Evolutionary conservation across 495 filamentous ascomycete genomes (phyloP), one percentile per base, ranked within the genome.

Genomic region (Aeminium ludgeri): DNA sequence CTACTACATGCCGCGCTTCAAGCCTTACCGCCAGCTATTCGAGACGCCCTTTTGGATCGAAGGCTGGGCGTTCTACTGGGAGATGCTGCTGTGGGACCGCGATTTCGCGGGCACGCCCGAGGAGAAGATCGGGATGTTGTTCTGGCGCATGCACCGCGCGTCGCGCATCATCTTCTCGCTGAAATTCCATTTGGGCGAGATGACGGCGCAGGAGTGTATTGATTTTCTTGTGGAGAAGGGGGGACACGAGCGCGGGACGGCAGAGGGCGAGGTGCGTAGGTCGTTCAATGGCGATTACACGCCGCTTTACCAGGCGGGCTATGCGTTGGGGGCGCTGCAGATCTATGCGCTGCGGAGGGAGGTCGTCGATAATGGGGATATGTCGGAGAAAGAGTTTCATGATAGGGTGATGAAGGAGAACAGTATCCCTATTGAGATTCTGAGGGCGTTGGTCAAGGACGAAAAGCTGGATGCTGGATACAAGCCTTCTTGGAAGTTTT

Each of bases 61-160:
- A 54, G 68, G 67, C 29, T 70, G 67, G 67, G 60, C 65, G 3
- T 53, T 70, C 30, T 71, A 72, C 45, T 69, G 65, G 67, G 68
- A 71, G 52, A 61, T 69, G 56, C 53, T 62, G 36, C 59, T 64
- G 35, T 68, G 55, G 64, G 43, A 46, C 20, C 15, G 28, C 10
- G 30, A 12, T 1, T 50, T 67, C 48, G 53, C 58, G 36, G 28
- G 28, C 7, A 54, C 58, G n/a, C 55, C 67, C 10, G 56, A 66
- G 44, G 60, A 69, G 38, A 57, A 56, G 30, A 60, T 69, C 29
- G 67, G 66, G 2, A 64, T 64, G 44, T 51, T 72, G 18, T 70
- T 70, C 49, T 50, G 46, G 46, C 56, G 67, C n/a, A 66, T 72
- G 53, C 67, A 72, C 49, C 62, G 68, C 23, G 69, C 66, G 40